Evolutionary conservation across 179 eudicot genomes (phyloP), one percentile per base, ranked within the genome.

Genomic region (Patellifolia procumbens): DNA sequence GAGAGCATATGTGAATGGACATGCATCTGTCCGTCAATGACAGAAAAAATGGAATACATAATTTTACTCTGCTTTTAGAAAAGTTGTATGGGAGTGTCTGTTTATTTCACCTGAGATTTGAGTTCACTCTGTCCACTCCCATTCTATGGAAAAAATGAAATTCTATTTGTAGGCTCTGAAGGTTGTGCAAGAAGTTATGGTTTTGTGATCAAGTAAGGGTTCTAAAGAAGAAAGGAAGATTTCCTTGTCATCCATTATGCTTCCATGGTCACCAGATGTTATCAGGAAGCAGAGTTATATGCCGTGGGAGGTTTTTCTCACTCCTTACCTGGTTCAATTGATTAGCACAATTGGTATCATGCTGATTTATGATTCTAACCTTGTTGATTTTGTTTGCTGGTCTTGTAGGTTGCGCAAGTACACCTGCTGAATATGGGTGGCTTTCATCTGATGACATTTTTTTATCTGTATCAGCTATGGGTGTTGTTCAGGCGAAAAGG

Each of bases 161-260:
- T 49, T 77, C 58, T 73, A 24, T 26, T 81, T 45, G 43, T 75
- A 90, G 94, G 83, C 83, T 81, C 85, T 94, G 75, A 89, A 86
- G 79, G 85, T 92, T 60, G 82, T 86, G 75, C 97, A 94, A 87
- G 96, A 94, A 88, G 83, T 92, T 63, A 86, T 88, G 96, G 96
- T 92, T 22, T 94, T 94, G 98, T 72, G 81, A 85, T 58, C 87
- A 82, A 85, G 94, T 94, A 51, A 86, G 77, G 79, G 78, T 87
- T 72, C 83, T 69, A 74, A 75, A 72, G 82, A 74, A 69, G 75
- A 80, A 68, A 71, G 65, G 60, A 75, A 64, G 81, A 73, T 72
- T 63, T 74, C 39, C 48, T 73, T 80, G 68, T 69, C 88, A 48
- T 81, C 76, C 61, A 83, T 94, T 80, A 78, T 88, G 70, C 92